phyloP scores from a whole-genome alignment of 176 grass and related monocot genomes.

The Oryza brachyantha region DNA sequence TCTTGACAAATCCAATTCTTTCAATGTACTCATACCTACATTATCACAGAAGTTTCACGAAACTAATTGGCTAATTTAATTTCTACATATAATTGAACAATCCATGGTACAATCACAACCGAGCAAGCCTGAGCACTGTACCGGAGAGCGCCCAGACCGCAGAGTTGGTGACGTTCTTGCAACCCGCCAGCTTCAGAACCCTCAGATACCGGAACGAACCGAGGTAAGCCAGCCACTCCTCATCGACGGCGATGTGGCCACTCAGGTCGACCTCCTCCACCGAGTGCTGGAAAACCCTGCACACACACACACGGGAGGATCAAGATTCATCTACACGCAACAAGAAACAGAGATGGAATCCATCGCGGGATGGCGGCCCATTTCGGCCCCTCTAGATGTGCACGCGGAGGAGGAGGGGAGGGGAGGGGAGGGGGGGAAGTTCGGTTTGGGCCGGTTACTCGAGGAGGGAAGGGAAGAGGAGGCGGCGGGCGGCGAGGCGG shows the following conservation, averaged over 20 bases:
- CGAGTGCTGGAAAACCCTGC: conserved; percentile 65
- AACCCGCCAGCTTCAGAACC: conserved; percentile 62
- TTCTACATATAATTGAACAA: neutral
- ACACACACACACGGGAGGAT: neutral
- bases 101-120: neutral
- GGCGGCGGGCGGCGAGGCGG: conserved; percentile 54
- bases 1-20: conserved; percentile 78
- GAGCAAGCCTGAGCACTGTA: conserved; percentile 11
- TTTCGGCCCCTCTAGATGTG: neutral
- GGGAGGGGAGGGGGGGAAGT: conserved; percentile 14
- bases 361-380: neutral
- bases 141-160: conserved; percentile 71
- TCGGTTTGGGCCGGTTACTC: too few relatives aligned
- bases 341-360: neutral
- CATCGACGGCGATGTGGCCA: conserved; percentile 44
- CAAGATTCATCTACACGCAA: neutral
- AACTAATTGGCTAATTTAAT: neutral
- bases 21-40: conserved; percentile 70
- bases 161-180: conserved; percentile 58
- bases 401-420: neutral
- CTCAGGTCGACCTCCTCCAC: conserved; percentile 69
- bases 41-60: neutral
- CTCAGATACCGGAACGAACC: conserved; percentile 60
- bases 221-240: conserved; percentile 84
- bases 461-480: neutral